phyloP scores from a whole-genome alignment of 2,329 filamentous ascomycete species.

The Teratosphaeria destructans region DNA sequence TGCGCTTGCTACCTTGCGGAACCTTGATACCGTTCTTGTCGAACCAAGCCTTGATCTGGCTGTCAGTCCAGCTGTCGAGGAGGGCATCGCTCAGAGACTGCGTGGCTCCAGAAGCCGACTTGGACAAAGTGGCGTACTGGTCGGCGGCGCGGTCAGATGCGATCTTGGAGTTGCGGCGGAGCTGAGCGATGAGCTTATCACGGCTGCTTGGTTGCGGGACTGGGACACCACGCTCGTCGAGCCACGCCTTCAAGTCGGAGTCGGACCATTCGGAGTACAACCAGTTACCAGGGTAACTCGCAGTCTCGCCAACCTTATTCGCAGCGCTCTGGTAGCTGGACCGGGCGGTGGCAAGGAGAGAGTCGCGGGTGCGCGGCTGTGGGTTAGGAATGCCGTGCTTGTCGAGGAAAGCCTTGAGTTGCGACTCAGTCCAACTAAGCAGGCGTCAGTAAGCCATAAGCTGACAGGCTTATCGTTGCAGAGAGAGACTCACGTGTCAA shows the following conservation, averaged over 20 bases:
- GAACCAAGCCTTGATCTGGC: slow-evolving; percentile 79
- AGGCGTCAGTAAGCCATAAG: slow-evolving; percentile 26
- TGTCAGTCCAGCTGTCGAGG: slow-evolving; percentile 83
- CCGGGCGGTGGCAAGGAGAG: slow-evolving; percentile 65
- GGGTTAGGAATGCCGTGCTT: slow-evolving; percentile 78
- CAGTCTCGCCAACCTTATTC: slow-evolving; percentile 64
- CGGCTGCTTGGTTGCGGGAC: slow-evolving; percentile 74
- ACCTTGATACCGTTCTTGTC: slow-evolving; percentile 86
- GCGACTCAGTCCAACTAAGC: slow-evolving; percentile 76
- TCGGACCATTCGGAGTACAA: slow-evolving; percentile 84
- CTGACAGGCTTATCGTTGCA: not conserved
- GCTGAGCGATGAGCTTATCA: slow-evolving; percentile 76
- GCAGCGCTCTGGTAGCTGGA: slow-evolving; percentile 71
- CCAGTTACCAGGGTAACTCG: slow-evolving; percentile 89
- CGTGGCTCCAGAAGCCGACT: slow-evolving; percentile 49
- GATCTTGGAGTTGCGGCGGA: slow-evolving; percentile 76
- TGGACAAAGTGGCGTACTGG: slow-evolving; percentile 53
- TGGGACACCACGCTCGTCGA: slow-evolving; percentile 77
- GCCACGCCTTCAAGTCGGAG: slow-evolving; percentile 87
- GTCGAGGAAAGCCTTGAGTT: slow-evolving; percentile 87
- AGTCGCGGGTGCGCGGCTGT: slow-evolving; percentile 77
- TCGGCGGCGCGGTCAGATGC: slow-evolving; percentile 37
- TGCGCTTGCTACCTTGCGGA: slow-evolving; percentile 81
- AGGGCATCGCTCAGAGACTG: slow-evolving; percentile 69
- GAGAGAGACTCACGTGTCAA: slow-evolving; percentile 55